A percentile compares a stretch with the other conserved stretches of the same genome.
phyloP scores from a whole-genome alignment of 306 rosid species.

The Quercus berberidifolia region DNA sequence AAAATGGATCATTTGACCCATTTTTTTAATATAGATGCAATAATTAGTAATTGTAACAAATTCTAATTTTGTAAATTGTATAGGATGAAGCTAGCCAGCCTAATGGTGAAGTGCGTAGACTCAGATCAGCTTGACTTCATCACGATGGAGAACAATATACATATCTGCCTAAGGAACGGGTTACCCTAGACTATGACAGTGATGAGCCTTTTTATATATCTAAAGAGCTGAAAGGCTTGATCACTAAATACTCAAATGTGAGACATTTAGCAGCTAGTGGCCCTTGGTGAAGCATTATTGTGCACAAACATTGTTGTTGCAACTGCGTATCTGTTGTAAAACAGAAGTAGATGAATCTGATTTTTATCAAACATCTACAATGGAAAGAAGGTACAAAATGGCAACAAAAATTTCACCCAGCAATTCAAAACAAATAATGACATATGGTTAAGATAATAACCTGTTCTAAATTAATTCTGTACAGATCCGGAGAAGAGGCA shows the following conservation, averaged over 20 bases:
- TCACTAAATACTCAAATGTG: not conserved
- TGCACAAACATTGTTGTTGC: not conserved
- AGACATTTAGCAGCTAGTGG: not conserved
- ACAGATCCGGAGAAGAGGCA: conserved; percentile 86
- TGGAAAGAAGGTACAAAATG: not conserved
- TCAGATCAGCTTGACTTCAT: not conserved
- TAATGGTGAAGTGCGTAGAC: not conserved
- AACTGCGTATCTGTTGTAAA: not conserved
- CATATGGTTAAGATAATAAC: conserved; percentile 32
- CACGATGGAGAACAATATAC: not conserved
- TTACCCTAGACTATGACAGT: not conserved
- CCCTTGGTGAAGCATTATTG: not conserved
- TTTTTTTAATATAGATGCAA: not conserved
- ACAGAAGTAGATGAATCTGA: not conserved
- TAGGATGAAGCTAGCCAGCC: not conserved
- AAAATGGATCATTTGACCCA: not conserved
- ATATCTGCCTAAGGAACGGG: not conserved
- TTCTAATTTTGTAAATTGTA: not conserved
- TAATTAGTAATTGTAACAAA: not conserved
- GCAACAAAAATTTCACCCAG: not conserved
- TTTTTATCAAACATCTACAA: not conserved
- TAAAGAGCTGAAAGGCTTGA: not conserved
- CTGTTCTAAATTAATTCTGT: conserved; percentile 91
- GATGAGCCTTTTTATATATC: not conserved
- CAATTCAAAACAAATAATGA: not conserved